Base-by-base conservation (phyloP, 208 protist species). In the Crithidia bombi region DNA sequence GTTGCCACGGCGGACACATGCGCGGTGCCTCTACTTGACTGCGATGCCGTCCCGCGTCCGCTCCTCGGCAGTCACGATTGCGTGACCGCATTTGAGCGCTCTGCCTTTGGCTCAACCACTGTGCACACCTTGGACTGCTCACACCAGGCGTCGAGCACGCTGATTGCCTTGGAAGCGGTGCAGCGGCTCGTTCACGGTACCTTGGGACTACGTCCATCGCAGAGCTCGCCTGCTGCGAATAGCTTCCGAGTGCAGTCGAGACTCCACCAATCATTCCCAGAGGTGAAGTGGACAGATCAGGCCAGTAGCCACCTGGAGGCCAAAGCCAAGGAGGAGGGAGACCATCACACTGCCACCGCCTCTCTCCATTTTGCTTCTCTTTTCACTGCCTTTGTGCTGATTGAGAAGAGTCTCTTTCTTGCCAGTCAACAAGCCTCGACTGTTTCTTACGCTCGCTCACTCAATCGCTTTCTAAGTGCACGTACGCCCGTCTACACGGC, bases 181-280 rank as follows among this genome's bases (percentile, higher is more conserved):
- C 51, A 39, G 51, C 30, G 51, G 25, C 47, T 54, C 9, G 15
- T 54, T 19, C 17, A 54, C 3, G 47, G 47, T 6, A 32, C n/a
- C n/a, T n/a, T 32, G 47, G 25, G 3, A 3, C 47, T 25, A 32
- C 47, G 47, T 5, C 19, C 19, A 3, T 54, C 47, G 17, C 47
- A 54, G 47, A 54, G 47, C 47, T 54, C 47, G 10, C 23, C 47
- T 19, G 43, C n/a, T n/a, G n/a, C n/a, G n/a, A n/a, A n/a, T n/a
- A n/a, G n/a, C n/a, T n/a, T n/a, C n/a, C n/a, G n/a, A n/a, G n/a
- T n/a, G n/a, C n/a, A n/a, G n/a, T n/a, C n/a, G n/a, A n/a, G n/a
- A n/a, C n/a, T n/a, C n/a, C n/a, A 21, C 14, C 11, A 49, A 19
- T 49, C 43, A 19, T 21, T 5, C 5, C 19, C 43, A 19, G 15